These are phyloP conservation scores for Hymenotorrendiella dingleyae DNA, from an alignment of 2,329 filamentous ascomycete genomes.

Conservation along the genomic window DNA sequence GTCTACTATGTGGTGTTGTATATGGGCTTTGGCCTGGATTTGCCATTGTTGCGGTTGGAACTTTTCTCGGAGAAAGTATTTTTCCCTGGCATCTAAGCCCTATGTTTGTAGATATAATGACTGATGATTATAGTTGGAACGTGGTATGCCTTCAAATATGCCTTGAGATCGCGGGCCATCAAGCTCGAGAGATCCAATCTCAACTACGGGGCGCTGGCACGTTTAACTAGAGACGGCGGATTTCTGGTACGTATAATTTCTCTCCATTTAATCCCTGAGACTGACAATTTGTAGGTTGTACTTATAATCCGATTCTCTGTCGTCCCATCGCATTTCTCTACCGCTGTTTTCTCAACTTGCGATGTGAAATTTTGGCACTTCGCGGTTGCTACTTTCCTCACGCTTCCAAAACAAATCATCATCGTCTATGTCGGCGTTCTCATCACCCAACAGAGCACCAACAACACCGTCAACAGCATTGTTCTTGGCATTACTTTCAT, in stretches of 20 bases:
- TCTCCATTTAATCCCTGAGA: background rate
- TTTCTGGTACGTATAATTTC: constrained; percentile 32
- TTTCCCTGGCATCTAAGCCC: too few relatives aligned
- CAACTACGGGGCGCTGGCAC: constrained; percentile 36
- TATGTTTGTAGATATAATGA: background rate
- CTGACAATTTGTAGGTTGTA: constrained; percentile 29
- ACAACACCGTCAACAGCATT: constrained; percentile 30
- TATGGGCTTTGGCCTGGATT: constrained; percentile 38
- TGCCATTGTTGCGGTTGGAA: constrained; percentile 36
- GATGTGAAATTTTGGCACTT: constrained; percentile 38
- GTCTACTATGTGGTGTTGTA: constrained; percentile 37
- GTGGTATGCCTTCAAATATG: constrained; percentile 37
- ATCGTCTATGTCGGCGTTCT: constrained; percentile 36
- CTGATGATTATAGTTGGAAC: constrained; percentile 25
- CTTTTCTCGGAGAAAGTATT: constrained; percentile 37
- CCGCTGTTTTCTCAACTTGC: constrained; percentile 39
- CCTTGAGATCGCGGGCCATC: constrained; percentile 32
- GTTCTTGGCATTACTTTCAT: constrained; percentile 32
- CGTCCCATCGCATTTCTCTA: constrained; percentile 37
- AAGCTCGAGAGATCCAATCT: constrained; percentile 37
- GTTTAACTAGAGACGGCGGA: constrained; percentile 36
- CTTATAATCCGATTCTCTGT: constrained; percentile 37
- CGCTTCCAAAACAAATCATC: constrained; percentile 38
- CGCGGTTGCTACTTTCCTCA: constrained; percentile 35
- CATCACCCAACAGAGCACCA: constrained; percentile 26